Base-by-base conservation (phyloP, 495 filamentous ascomycete species). In the Trichoderma virens region DNA sequence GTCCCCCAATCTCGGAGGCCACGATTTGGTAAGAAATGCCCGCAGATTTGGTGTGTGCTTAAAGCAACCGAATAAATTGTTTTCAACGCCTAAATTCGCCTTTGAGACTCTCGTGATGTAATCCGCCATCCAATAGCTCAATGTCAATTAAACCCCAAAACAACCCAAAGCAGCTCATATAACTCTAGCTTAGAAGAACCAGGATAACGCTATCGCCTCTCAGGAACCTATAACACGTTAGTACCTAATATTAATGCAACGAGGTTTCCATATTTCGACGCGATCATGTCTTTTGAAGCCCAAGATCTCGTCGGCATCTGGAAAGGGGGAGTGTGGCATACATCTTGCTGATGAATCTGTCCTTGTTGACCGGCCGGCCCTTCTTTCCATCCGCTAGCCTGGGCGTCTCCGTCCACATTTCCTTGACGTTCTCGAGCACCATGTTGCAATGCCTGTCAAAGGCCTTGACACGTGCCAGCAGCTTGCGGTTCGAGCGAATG, bases 321-420 rank as follows among this genome's bases (percentile, higher is more conserved):
- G 28, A 9, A 45, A 35, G 30, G 23, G 28, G 62, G 25, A 31
- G 41, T 2, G 18, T 3, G 25, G 81, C 89, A 65, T 74, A 96
- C 94, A 98, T 92, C 82, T 98, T 98, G 83, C 91, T 96, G 70
- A 98, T 92, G 77, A 97, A 98, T 34, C 95, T 82, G 76, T 98
- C 94, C 84, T 97, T 97, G 78, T 98, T 98, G 41, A 97, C 90
- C 35, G 91, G 89, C 74, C 88, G 85, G 62, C 93, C 91, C 79
- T 92, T 93, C 79, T 90, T 89, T 30, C 91, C 91, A 45, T 81
- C 83, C 16, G 84, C 80, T 28, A 83, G 74, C 67, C 90, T 85
- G 39, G 94, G 93, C 63, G 88, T 92, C 79, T 98, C 94, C 5
- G 92, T 97, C 94, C 94, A 98, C 92, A 98, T 98, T 81, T 98